Conservation (phyloP, 75 land plant genomes). For the Pinus albicaulis region DNA sequence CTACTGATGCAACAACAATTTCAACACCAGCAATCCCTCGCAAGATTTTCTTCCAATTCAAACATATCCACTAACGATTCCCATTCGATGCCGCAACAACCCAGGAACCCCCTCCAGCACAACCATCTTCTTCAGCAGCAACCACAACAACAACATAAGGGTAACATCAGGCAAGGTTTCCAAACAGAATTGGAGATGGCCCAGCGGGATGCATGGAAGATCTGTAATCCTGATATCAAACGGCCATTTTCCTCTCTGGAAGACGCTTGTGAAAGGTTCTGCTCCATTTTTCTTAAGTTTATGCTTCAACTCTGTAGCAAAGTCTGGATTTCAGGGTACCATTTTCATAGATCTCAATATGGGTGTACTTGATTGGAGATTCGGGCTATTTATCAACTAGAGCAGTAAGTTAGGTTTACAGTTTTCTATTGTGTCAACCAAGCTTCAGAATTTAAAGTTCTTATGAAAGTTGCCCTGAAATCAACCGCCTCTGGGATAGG, state of each 20-base stretch:
- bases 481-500: no score
- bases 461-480: neutral
- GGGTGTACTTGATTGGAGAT: neutral
- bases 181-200: constrained; percentile 84
- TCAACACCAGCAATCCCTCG: constrained; percentile 38
- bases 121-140: constrained; percentile 14
- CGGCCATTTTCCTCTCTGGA: constrained; percentile 86
- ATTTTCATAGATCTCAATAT: neutral
- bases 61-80: constrained; percentile 39
- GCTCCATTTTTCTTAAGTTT: neutral
- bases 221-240: constrained; percentile 88
- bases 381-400: neutral
- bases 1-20: constrained; percentile 27
- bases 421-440: neutral
- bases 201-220: constrained; percentile 80
- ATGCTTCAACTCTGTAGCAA: no score
- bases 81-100: constrained; percentile 24
- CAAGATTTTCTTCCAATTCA: constrained; percentile 68
- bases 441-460: neutral
- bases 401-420: neutral
- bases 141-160: neutral
- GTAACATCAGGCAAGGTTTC: constrained; percentile 15
- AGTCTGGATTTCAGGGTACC: neutral
- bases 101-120: constrained; percentile 16
- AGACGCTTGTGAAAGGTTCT: constrained; percentile 93